Evolutionary conservation across 768 basidiomycete genomes (phyloP).

Genomic region (Trametes sanguinea): DNA sequence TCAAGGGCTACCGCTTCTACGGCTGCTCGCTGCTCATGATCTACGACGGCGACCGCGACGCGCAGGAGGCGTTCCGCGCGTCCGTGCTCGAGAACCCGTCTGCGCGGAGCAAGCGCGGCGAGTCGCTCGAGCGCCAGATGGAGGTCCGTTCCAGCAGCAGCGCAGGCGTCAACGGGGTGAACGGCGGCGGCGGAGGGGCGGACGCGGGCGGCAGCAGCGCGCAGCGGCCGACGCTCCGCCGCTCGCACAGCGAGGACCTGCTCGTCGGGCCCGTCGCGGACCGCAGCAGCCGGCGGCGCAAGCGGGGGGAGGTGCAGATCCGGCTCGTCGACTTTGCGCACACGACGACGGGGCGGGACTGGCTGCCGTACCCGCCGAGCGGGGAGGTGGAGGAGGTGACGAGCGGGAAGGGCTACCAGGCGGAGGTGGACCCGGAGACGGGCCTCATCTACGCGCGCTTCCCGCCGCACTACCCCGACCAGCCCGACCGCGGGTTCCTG

Average conservation of each 20-base stretch:
- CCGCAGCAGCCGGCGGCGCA: slow-evolving; percentile 64
- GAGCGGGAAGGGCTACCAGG: slow-evolving; percentile 73
- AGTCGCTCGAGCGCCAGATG: slow-evolving; percentile 65
- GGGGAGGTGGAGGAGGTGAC: slow-evolving; percentile 47
- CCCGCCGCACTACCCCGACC: slow-evolving; percentile 86
- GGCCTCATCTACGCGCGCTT: slow-evolving; percentile 90
- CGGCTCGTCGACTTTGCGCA: slow-evolving; percentile 99
- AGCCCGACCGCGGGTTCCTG: slow-evolving; percentile 93
- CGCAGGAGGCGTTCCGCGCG: slow-evolving; percentile 72
- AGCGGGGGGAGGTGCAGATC: slow-evolving; percentile 90
- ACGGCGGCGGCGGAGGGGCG: slow-evolving; percentile 31
- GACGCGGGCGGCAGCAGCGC: slow-evolving; percentile 19
- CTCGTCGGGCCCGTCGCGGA: slow-evolving; percentile 66
- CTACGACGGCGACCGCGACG: slow-evolving; percentile 92
- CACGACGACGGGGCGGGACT: slow-evolving; percentile 94
- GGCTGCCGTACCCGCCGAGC: slow-evolving; percentile 62
- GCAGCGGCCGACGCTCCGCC: slow-evolving; percentile 54
- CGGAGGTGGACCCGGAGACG: slow-evolving; percentile 78
- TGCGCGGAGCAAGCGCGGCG: slow-evolving; percentile 68
- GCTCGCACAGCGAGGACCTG: slow-evolving; percentile 80
- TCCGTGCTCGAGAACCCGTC: slow-evolving; percentile 67
- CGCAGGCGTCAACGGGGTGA: slow-evolving; percentile 25
- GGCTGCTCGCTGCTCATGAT: slow-evolving; percentile 96
- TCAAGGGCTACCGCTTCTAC: slow-evolving; percentile 98
- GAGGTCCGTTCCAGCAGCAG: slow-evolving; percentile 25